Evolutionary conservation across 805 yeast genomes (phyloP).

Genomic region (Starmerella vitae): DNA sequence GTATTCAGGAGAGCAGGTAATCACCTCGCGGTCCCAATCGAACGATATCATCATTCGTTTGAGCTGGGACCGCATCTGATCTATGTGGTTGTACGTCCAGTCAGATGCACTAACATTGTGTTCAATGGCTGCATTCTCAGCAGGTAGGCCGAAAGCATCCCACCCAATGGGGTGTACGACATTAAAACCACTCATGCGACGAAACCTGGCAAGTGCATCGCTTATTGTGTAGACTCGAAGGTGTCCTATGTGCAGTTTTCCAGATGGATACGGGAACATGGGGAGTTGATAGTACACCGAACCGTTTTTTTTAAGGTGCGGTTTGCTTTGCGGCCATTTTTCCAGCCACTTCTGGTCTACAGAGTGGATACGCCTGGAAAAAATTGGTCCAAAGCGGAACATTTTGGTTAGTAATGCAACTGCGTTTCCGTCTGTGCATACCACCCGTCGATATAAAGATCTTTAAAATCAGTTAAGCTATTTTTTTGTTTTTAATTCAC

Average conservation of each 20-base stretch:
- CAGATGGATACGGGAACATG: constrained; percentile 96
- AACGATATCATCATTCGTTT: constrained; percentile 64
- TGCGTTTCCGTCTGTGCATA: too few species aligned
- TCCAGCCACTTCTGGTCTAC: constrained; percentile 26
- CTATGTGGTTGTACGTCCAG: constrained; percentile 78
- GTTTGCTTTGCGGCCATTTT: constrained; percentile 17
- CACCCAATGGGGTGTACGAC: constrained; percentile 97
- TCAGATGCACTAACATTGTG: constrained; percentile 59
- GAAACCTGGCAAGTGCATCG: constrained; percentile 68
- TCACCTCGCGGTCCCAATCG: constrained; percentile 85
- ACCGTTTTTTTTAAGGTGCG: constrained; percentile 8
- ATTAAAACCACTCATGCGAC: constrained; percentile 57
- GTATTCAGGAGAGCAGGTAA: constrained; percentile 76
- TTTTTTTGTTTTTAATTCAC: too few species aligned
- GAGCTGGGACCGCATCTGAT: constrained; percentile 77
- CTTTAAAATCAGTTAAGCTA: too few species aligned
- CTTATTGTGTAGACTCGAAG: constrained; percentile 82
- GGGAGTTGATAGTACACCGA: constrained; percentile 50
- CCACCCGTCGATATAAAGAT: too few species aligned
- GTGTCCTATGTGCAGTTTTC: constrained; percentile 86
- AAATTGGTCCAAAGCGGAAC: neutral
- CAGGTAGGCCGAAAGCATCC: constrained; percentile 98
- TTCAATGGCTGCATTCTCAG: constrained; percentile 95
- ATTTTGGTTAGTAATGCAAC: too few species aligned
- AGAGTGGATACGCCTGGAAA: constrained; percentile 5